A percentile compares a stretch with the other conserved stretches of the same genome.
phyloP scores from a whole-genome alignment of 208 protist genomes.

The Naegleria gruberi region DNA sequence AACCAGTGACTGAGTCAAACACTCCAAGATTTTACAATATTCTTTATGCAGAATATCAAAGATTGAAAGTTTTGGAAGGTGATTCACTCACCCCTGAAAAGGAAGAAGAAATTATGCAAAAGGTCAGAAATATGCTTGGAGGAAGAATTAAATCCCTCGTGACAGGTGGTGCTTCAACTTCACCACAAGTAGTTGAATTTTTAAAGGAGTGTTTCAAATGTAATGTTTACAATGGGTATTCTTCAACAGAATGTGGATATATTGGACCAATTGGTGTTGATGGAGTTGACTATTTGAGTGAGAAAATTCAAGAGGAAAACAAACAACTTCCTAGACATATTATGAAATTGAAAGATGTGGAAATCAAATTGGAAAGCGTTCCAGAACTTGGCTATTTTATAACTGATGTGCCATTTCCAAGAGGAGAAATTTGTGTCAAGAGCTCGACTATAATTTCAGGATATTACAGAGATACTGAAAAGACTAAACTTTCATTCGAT shows the following conservation, averaged over 20 bases:
- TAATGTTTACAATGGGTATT: not conserved
- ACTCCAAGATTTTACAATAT: conserved; percentile 2
- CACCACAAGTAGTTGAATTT: conserved; percentile 31
- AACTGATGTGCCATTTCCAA: conserved; percentile 33
- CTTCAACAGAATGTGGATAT: not conserved
- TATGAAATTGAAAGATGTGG: not conserved
- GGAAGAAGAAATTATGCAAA: not conserved
- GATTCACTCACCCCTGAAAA: too few relatives aligned
- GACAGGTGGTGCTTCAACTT: conserved; percentile 54
- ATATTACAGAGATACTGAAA: conserved; percentile 70
- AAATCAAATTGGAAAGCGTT: conserved; percentile 58
- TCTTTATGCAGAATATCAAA: not conserved
- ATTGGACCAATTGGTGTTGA: conserved; percentile 57
- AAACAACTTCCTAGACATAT: too few relatives aligned
- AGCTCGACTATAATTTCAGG: conserved; percentile 55
- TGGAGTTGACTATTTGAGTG: conserved; percentile 11
- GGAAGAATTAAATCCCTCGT: conserved; percentile 54
- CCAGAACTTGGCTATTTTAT: conserved; percentile 64
- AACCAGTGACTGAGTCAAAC: not conserved
- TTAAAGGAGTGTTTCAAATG: not conserved
- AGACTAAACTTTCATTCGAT: conserved; percentile 51
- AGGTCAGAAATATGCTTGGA: conserved; percentile 49
- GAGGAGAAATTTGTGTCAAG: conserved; percentile 59
- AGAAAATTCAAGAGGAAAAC: conserved; percentile 20
- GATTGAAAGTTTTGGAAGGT: too few relatives aligned